Percentiles rank a stretch among this genome's conserved stretches.
Evolutionary conservation across 2,329 filamentous ascomycete species (phyloP).

Genomic region (Calonectria pseudoturangicola): DNA sequence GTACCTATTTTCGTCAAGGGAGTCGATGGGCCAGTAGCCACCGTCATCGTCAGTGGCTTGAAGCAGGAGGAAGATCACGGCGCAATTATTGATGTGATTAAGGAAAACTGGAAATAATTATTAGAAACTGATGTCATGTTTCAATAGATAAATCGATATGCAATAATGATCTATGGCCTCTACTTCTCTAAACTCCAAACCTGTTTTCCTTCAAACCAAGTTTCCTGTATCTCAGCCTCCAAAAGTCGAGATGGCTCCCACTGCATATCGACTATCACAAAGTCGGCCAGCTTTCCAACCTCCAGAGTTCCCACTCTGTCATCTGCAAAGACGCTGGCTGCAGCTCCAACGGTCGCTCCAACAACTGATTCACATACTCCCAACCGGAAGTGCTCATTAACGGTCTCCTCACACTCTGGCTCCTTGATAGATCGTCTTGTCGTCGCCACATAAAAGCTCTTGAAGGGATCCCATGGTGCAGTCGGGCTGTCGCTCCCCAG

Average conservation of each 20-base stretch:
- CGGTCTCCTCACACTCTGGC: slow-evolving; percentile 59
- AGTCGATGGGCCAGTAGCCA: slow-evolving; percentile 84
- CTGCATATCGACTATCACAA: slow-evolving; percentile 65
- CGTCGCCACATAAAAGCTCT: slow-evolving; percentile 73
- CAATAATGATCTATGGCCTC: background rate
- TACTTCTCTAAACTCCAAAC: slow-evolving; percentile 53
- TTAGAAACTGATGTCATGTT: background rate
- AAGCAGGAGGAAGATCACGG: slow-evolving; percentile 87
- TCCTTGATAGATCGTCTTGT: slow-evolving; percentile 70
- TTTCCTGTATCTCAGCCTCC: slow-evolving; percentile 66
- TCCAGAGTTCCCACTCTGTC: slow-evolving; percentile 67
- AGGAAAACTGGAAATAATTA: slow-evolving; percentile 66
- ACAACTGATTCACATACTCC: slow-evolving; percentile 68
- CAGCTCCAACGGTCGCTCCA: slow-evolving; percentile 69
- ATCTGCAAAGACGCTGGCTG: slow-evolving; percentile 71
- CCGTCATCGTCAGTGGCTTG: slow-evolving; percentile 85
- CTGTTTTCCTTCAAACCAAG: slow-evolving; percentile 68
- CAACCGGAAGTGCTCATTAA: slow-evolving; percentile 70
- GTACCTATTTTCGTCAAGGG: slow-evolving; percentile 83
- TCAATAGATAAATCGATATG: background rate
- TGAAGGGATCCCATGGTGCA: slow-evolving; percentile 70
- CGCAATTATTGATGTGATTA: slow-evolving; percentile 82
- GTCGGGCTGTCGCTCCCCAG: slow-evolving; percentile 75
- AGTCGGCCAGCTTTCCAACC: slow-evolving; percentile 71
- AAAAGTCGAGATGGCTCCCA: slow-evolving; percentile 68